Evolutionary conservation across 139 green algal species (phyloP), one percentile per base, ranked within the genome.

Genomic region (Pleodorina starrii): DNA sequence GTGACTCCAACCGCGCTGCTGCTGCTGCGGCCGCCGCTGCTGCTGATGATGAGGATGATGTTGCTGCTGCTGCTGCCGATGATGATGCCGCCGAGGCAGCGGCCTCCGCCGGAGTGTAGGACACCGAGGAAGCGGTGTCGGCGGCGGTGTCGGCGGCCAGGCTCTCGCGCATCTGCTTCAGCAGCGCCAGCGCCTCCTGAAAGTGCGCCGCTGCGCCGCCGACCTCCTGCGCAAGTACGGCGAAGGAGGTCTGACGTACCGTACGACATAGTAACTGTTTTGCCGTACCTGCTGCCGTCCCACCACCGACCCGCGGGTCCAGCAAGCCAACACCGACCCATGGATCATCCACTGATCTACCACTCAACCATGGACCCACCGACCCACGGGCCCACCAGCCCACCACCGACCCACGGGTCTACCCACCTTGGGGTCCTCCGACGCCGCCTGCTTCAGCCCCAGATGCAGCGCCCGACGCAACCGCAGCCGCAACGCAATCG

Each of bases 151-250:
- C 50, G 46, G 25, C 38, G 35, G 0, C 44, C 35, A 25, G 17
- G 54, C 25, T 38, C n/a, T 77, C 27, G 16, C 80, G 81, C 2
- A 87, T 66, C 29, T 5, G 1, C 19, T 29, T 9, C n/a, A 88
- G 16, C 19, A 80, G 82, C 63, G 54, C 3, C 44, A 46, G 9
- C 19, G 68, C 60, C 82, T 88, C 82, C 0, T 7, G 32, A 32
- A 88, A 69, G 44, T 36, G 43, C 43, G 44, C 2, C 0, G 21
- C 63, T 11, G 82, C n/a, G 27, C 10, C 29, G 25, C 3, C 5
- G 32, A 86, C 57, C 57, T 60, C 79, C 79, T 86, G 79, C 17
- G 17, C 51, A 60, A 32, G 54, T 66, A 66, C 54, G 54, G 29
- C 9, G 51, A 60, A 27, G 14, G 14, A 12, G 25, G 7, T 66